Evolutionary conservation across 805 yeast genomes (phyloP).

Genomic region (Lipomyces yamadae): DNA sequence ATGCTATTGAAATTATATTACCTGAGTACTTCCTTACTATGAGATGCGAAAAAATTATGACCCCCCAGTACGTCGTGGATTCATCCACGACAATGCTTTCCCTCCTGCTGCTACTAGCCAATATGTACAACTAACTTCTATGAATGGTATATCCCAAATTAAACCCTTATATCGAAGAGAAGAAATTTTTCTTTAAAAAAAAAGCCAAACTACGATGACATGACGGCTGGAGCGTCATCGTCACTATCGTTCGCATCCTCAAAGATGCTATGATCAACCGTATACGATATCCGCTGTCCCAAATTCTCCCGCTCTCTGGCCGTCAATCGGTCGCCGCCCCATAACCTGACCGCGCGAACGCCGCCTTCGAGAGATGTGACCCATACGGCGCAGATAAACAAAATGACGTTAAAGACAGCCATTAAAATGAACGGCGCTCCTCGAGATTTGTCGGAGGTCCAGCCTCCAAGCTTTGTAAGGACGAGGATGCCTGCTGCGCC

Average conservation of each 20-base stretch:
- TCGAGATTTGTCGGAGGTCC: constrained; percentile 59
- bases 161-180: neutral
- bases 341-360: constrained; percentile 13
- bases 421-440: constrained; percentile 64
- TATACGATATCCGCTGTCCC: constrained; percentile 21
- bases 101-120: no score
- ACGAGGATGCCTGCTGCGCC: constrained; percentile 72
- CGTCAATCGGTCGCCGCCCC: constrained; percentile 21
- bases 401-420: constrained; percentile 49
- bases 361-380: constrained; percentile 19
- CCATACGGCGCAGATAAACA: constrained; percentile 29
- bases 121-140: neutral
- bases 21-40: no score
- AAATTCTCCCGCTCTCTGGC: constrained; percentile 23
- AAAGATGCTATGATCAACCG: constrained; percentile 15
- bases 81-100: no score
- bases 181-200: neutral
- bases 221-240: constrained; percentile 15
- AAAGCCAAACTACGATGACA: neutral
- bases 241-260: constrained; percentile 17
- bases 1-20: no score
- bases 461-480: constrained; percentile 65
- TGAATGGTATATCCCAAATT: neutral
- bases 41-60: no score
- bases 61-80: no score